phyloP scores from a whole-genome alignment of 2,329 filamentous ascomycete species.

The Fusarium gaditjirri region DNA sequence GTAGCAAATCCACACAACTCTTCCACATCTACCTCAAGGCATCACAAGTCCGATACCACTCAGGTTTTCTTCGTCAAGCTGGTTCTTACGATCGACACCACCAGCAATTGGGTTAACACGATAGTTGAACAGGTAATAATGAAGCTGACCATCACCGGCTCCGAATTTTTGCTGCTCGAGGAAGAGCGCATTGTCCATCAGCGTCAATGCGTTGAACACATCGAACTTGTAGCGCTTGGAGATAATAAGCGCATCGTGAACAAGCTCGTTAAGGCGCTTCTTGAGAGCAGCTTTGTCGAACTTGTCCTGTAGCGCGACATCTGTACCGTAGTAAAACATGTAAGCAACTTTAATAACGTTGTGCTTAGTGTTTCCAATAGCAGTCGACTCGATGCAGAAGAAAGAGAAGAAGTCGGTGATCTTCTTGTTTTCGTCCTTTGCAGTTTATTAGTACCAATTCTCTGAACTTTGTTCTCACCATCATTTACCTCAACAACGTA shows the following conservation, averaged over 20 bases:
- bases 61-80: slow-evolving; percentile 78
- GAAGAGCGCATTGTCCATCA: slow-evolving; percentile 95
- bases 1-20: not conserved
- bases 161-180: slow-evolving; percentile 95
- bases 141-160: slow-evolving; percentile 90
- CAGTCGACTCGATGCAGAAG: slow-evolving; percentile 92
- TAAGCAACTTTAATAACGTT: slow-evolving; percentile 88
- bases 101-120: slow-evolving; percentile 85
- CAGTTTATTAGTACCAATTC: not conserved
- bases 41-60: slow-evolving; percentile 93
- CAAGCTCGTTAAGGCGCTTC: slow-evolving; percentile 80
- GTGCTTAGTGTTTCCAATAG: slow-evolving; percentile 85
- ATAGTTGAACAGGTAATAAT: slow-evolving; percentile 99
- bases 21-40: slow-evolving; percentile 48
- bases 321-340: slow-evolving; percentile 95
- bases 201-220: slow-evolving; percentile 94
- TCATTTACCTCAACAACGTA: slow-evolving; percentile 83
- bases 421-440: slow-evolving; percentile 71
- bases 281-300: slow-evolving; percentile 71
- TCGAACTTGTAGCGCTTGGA: slow-evolving; percentile 89
- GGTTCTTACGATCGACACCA: slow-evolving; percentile 83
- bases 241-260: slow-evolving; percentile 87
- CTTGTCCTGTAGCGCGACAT: slow-evolving; percentile 73
- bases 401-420: slow-evolving; percentile 98
- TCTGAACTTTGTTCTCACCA: no score